A percentile compares a stretch with the other conserved stretches of the same genome.
These are phyloP conservation scores for Penicillium macrosclerotiorum DNA, from an alignment of 495 filamentous ascomycete species.

Conservation along the genomic window DNA sequence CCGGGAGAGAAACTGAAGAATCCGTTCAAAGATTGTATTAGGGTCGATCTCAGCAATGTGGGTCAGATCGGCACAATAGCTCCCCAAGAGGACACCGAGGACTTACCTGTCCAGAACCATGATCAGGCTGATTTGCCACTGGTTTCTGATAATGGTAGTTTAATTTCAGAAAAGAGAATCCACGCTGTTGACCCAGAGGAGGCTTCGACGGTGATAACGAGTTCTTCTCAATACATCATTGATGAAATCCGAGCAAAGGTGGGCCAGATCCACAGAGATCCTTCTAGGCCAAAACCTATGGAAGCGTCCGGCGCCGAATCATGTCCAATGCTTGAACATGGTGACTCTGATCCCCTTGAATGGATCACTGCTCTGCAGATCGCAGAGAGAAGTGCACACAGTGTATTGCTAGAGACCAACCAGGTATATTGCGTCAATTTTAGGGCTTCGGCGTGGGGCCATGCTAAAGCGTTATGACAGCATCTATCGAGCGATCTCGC, in stretches of 20 bases:
- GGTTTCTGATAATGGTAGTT: too few species aligned
- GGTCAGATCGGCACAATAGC: not conserved
- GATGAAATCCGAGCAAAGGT: not conserved
- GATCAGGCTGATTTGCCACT: too few species aligned
- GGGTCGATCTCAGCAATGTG: too few species aligned
- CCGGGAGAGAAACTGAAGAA: not conserved
- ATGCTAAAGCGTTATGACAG: conserved; percentile 15
- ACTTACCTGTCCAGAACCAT: not conserved
- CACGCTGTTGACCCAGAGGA: not conserved
- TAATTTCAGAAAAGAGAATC: not conserved
- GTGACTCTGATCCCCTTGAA: conserved; percentile 9
- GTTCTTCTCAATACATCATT: not conserved
- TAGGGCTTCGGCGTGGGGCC: not conserved
- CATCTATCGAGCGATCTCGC: conserved; percentile 28
- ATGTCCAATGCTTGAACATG: not conserved
- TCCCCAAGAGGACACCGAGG: not conserved
- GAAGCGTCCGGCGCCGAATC: not conserved
- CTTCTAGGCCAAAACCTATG: too few species aligned
- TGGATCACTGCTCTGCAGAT: conserved; percentile 27
- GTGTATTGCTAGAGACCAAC: conserved; percentile 21
- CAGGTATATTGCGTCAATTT: conserved; percentile 18
- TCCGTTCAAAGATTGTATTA: not conserved
- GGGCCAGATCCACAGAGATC: not conserved
- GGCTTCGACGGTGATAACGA: not conserved
- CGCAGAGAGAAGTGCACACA: conserved; percentile 21